Base-by-base conservation (phyloP, 352 stramenopile species). In the Peronospora belbahrii region DNA sequence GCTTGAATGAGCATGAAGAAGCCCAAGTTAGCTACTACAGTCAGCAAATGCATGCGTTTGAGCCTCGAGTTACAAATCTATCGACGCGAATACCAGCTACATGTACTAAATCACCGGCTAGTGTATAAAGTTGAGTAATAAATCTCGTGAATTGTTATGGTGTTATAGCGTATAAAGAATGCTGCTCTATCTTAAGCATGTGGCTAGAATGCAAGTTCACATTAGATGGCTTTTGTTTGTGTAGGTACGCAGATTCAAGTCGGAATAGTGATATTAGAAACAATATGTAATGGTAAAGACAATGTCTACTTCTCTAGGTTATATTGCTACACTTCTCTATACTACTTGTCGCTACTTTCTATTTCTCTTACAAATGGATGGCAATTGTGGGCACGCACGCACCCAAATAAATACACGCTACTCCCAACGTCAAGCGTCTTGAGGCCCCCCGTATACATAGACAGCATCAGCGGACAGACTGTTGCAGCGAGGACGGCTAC, bases 1-100 rank as follows among this genome's bases (percentile, higher is more conserved):
- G 66, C 7, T 42, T 76, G 22, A 48, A 72, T 32, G 56, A 76
- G 49, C 62, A 75, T 34, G 69, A 77, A 19, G 54, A 63, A 18
- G 42, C 60, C 10, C 52, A 63, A 7, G 50, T 31, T 0, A 65
- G 6, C 14, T 80, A 67, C 35, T 74, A 74, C 53, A 46, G 61
- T 20, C 64, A 62, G 30, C 23, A 34, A 17, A 10, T 15, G 4
- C 45, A 37, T 24, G 28, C 18, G 0, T 48, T 53, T 24, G 40
- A 58, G 42, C 36, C 48, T 11, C 54, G 48, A 48, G 3, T 14
- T 41, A 20, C 38, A 5, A 33, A 46, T 31, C 45, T 17, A 15
- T 17, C 20, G 34, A 39, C 6, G 11, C 24, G 8, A 28, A 28
- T 9, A 28, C 6, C 24, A 28, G 24, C 24, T 28, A 13, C 24